Evolutionary conservation across 192 early-diverging fungal species (phyloP), one percentile per base, ranked within the genome.

Genomic region (Entomortierella chlamydospora): DNA sequence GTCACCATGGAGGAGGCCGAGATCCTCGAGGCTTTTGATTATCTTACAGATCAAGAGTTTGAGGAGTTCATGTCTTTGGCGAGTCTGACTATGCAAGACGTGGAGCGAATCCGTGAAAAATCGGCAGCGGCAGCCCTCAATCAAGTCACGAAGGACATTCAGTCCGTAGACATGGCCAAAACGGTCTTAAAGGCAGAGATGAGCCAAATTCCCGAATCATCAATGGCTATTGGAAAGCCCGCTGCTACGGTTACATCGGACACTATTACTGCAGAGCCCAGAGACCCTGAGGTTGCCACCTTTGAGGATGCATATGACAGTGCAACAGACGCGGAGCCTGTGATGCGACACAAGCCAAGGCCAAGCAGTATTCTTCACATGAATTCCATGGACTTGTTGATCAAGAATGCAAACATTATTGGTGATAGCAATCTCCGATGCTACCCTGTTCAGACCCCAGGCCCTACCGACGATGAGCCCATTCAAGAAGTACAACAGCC

Each of bases 381-480:
- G 76, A 79, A 51, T 0, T 79, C 76, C 4, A 79, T 79, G 76
- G 76, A 79, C 9, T 50, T 70, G 17, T 17, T 79, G 31, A n/a
- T 79, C 41, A 79, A 70, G 57, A 57, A 79, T 25, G 53, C 68
- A 8, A 65, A 47, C 2, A 68, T 70, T 34, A 70, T 79, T 23
- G 68, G 76, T 17, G 76, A 79, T 52, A 70, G 68, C 57, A 70
- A 79, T 50, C 51, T 79, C 23, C 67, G 76, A 54, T 79, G 76
- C 63, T 79, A 79, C 37, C 71, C 71, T 9, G 34, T 34, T 0
- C 31, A 33, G 37, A 37, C 55, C 8, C 26, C 42, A 30, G 2
- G 3, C 3, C n/a, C 67, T 8, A 30, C n/a, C 26, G 8, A 57
- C 1, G 39, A 13, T 29, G 15, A 9, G 23, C 17, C 57, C 25